Evolutionary conservation across 495 filamentous ascomycete genomes (phyloP).

Genomic region (Trichoderma asperelloides): DNA sequence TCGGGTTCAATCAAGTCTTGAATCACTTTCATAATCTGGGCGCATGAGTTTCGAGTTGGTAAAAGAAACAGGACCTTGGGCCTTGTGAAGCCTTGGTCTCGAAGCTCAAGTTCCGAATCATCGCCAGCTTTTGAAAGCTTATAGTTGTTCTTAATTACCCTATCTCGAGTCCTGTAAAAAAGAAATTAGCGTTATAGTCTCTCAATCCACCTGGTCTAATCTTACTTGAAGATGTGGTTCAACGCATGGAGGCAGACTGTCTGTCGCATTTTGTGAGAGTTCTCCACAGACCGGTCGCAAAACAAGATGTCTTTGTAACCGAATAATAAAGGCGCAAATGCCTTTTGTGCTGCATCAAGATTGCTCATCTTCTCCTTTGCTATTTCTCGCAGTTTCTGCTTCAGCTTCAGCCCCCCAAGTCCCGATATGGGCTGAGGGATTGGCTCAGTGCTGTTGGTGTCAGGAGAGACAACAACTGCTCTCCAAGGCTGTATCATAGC

Average conservation of each 20-base stretch:
- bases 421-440: constrained; percentile 21
- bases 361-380: constrained; percentile 24
- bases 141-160: constrained; percentile 83
- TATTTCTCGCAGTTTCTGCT: constrained; percentile 38
- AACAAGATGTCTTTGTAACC: constrained; percentile 77
- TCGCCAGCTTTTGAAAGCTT: constrained; percentile 51
- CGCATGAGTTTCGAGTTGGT: constrained; percentile 78
- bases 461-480: constrained; percentile 9
- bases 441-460: neutral
- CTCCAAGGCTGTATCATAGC: constrained; percentile 26
- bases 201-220: neutral
- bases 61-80: constrained; percentile 86
- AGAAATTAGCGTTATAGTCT: constrained; percentile 12
- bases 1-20: constrained; percentile 66
- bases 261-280: constrained; percentile 56
- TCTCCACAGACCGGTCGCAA: constrained; percentile 55
- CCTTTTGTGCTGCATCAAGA: constrained; percentile 44
- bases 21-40: constrained; percentile 65
- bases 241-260: constrained; percentile 74
- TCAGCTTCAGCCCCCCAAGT: constrained; percentile 49
- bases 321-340: constrained; percentile 52
- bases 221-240: constrained; percentile 81
- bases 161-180: constrained; percentile 63
- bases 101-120: constrained; percentile 59
- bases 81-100: constrained; percentile 92